phyloP scores from a whole-genome alignment of 768 basidiomycete species.

The Amanita rubescens region DNA sequence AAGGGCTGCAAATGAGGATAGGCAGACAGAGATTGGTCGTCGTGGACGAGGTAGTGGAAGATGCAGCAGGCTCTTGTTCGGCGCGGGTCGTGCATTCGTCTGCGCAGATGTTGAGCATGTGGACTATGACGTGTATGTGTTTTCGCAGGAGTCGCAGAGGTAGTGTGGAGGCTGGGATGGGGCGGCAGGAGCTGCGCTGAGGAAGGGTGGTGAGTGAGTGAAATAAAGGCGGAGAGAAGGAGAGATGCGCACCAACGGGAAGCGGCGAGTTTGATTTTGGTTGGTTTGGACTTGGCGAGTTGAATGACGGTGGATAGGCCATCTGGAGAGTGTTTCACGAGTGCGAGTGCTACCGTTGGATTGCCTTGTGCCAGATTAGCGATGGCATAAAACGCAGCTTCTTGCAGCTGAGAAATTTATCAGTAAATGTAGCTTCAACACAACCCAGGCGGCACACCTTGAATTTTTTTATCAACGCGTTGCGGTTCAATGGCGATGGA shows the following conservation, averaged over 20 bases:
- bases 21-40: constrained; percentile 61
- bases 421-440: neutral
- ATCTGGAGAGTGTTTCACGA: constrained; percentile 39
- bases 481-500: too few species aligned
- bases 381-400: constrained; percentile 56
- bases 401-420: constrained; percentile 43
- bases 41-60: constrained; percentile 63
- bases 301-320: constrained; percentile 38
- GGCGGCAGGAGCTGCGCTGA: constrained; percentile 46
- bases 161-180: constrained; percentile 14
- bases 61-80: constrained; percentile 70
- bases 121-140: constrained; percentile 64
- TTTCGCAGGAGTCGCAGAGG: constrained; percentile 30
- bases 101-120: constrained; percentile 39
- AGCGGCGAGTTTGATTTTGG: constrained; percentile 62
- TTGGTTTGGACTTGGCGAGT: constrained; percentile 49
- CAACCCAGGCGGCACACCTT: constrained; percentile 33
- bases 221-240: neutral
- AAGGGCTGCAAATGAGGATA: constrained; percentile 44
- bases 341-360: constrained; percentile 36
- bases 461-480: too few species aligned
- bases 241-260: constrained; percentile 48
- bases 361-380: constrained; percentile 65
- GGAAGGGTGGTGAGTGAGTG: neutral
- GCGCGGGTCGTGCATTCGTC: constrained; percentile 28